Base-by-base conservation (phyloP, 2,329 filamentous ascomycete genomes). In the Colletotrichum godetiae region DNA sequence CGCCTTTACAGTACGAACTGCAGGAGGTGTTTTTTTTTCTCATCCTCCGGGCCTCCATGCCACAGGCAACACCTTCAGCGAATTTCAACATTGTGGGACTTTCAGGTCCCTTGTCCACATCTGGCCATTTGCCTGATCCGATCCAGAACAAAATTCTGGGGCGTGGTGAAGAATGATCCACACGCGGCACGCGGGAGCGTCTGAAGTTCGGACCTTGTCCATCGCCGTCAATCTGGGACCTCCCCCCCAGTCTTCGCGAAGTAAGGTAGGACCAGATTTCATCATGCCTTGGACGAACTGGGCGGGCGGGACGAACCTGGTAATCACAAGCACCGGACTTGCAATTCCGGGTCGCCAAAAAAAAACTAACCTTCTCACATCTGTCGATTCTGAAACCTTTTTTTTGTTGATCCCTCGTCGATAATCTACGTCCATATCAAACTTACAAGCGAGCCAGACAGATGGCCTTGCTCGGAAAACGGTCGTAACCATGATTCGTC, bases 81-180 rank as follows among this genome's bases (percentile, higher is more conserved):
- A 19, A 6, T 19, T 56, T 49, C 13, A 6, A 33, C 56, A 13
- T 13, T n/a, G 59, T 19, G 5, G 37, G 37, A 42, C 37, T 42
- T 42, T 13, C 13, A 42, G 13, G 13, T 6, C 37, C 37, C 37
- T 42, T 42, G 13, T 42, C 37, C 42, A 55, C 31, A 49, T 56
- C 27, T 71, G 63, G 8, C 56, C 62, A 61, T 61, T 55, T 42
- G 46, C 22, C n/a, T 67, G 49, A 65, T 37, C 55, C 37, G 19
- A 57, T 33, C 5, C 59, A 31, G 13, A 29, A 46, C 15, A 53
- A 22, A 53, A 53, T 24, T 67, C 53, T 70, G 59, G 37, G 68
- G 55, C 55, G 22, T 19, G 61, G 55, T n/a, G 31, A 24, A 60
- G 62, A 12, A 42, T 46, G 58, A 56, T 49, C 42, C 55, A 67